Evolutionary conservation across 805 yeast species (phyloP), one percentile per base, ranked within the genome.

Genomic region (Wickerhamomyces queroliae): DNA sequence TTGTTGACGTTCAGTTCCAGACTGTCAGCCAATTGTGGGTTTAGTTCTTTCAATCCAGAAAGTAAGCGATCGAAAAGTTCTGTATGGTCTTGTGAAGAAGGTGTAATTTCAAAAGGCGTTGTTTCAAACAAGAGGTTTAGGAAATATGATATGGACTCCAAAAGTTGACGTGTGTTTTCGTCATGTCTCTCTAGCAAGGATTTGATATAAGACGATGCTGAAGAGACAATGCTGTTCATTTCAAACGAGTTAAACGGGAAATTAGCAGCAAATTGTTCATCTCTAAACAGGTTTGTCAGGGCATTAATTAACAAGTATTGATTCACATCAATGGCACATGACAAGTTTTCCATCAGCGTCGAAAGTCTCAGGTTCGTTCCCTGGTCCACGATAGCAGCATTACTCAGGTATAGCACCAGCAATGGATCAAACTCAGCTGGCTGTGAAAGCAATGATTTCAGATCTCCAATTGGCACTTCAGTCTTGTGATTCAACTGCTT

Each of bases 401-500:
- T 19, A 6, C 45, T 28, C 7, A 55, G 33, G 33, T 50, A 55
- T 19, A 45, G 35, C 13, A 44, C 44, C 7, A 39, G 30, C 30
- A 54, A 33, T n/a, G 60, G 58, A 27, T 54, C 53, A 11, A 51
- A 28, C 1, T 36, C 37, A 3, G 23, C 29, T 13, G 15, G 18
- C 3, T 33, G n/a, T 2, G 45, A 36, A 10, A 53, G 23, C 2
- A 52, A 12, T 2, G 37, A 18, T 4, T 19, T 27, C 3, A 52
- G 33, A 23, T 49, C 55, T 5, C 44, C 36, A 3, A 31, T 17
- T 3, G 46, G 10, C 10, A 54, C 36, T 26, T 48, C 49, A 12
- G 46, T 48, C 31, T 45, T 53, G 31, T 49, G 48, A 19, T 48
- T 45, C 30, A 54, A 17, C 35, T 56, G 60, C 19, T 50, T 48